Percentiles rank a stretch among this genome's conserved stretches.
Conservation (phyloP, 805 yeast species). For the Phaffomyces opuntiae region DNA sequence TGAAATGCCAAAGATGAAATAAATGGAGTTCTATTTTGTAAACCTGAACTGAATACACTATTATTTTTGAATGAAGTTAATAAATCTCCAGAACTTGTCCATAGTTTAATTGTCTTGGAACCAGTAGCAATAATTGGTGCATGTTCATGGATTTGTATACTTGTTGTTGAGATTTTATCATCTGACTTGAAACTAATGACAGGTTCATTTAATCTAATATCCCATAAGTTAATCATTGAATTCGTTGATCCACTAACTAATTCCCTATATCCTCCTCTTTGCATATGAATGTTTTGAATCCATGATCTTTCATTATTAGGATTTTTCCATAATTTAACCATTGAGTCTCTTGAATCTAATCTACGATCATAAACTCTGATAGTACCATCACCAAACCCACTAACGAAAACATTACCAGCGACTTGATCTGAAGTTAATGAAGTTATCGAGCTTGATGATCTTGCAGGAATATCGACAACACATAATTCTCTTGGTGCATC, state of each 20-base stretch:
- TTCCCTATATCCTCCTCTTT: slow-evolving; percentile 92
- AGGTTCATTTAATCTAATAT: slow-evolving; percentile 68
- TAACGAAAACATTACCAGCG: slow-evolving; percentile 82
- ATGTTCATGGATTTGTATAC: slow-evolving; percentile 86
- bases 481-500: slow-evolving; percentile 93
- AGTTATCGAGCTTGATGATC: slow-evolving; percentile 84
- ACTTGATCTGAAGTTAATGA: slow-evolving; percentile 92
- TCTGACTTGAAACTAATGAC: slow-evolving; percentile 59
- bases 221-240: slow-evolving; percentile 87
- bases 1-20: slow-evolving; percentile 70
- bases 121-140: slow-evolving; percentile 94
- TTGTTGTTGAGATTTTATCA: slow-evolving; percentile 38
- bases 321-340: slow-evolving; percentile 79
- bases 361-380: slow-evolving; percentile 88
- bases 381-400: slow-evolving; percentile 90
- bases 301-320: slow-evolving; percentile 38
- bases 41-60: slow-evolving; percentile 18
- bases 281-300: slow-evolving; percentile 83
- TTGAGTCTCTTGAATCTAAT: slow-evolving; percentile 73
- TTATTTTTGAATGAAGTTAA: slow-evolving; percentile 52
- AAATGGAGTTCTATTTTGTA: slow-evolving; percentile 31
- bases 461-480: slow-evolving; percentile 80
- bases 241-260: slow-evolving; percentile 76
- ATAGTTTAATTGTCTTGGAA: slow-evolving; percentile 66
- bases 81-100: slow-evolving; percentile 80